These are phyloP conservation scores for Aspergillus ochraceus DNA, from an alignment of 2,329 filamentous ascomycete species.

Conservation along the genomic window DNA sequence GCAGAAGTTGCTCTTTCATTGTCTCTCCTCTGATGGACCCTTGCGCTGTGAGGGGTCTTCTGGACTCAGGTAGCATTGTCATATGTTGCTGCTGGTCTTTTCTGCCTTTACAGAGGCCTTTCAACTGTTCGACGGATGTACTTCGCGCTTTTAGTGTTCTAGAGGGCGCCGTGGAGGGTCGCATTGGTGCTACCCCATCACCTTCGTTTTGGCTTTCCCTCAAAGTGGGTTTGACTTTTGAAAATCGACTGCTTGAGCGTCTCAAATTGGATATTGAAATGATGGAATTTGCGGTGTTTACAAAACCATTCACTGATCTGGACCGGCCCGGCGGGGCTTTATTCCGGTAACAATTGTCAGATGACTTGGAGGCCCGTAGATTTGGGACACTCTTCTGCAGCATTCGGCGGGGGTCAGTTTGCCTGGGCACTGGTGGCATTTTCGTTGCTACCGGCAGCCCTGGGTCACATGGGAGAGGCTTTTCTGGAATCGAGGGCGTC, in stretches of 20 bases:
- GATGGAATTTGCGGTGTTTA: conserved; percentile 11
- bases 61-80: conserved; percentile 10
- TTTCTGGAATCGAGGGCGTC: conserved; percentile 19
- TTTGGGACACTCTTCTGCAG: conserved; percentile 20
- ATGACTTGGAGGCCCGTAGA: conserved; percentile 13
- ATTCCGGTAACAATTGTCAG: conserved; percentile 13
- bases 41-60: conserved; percentile 8
- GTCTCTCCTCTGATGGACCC: conserved; percentile 21
- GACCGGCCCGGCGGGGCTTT: conserved; percentile 18
- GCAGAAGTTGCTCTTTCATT: conserved; percentile 33
- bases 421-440: conserved; percentile 12
- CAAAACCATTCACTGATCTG: conserved; percentile 25
- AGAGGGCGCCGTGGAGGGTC: conserved; percentile 30
- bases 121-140: conserved; percentile 29
- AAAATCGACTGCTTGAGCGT: conserved; percentile 25
- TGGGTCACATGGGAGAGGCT: conserved; percentile 34
- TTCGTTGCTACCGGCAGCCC: conserved; percentile 6
- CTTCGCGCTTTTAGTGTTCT: conserved; percentile 24
- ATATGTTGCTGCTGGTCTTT: conserved; percentile 18
- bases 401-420: conserved; percentile 9
- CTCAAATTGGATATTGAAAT: conserved; percentile 17
- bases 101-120: conserved; percentile 17
- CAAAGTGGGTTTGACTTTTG: conserved; percentile 23
- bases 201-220: conserved; percentile 18
- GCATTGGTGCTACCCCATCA: conserved; percentile 6